These are phyloP conservation scores for Neltuma alba DNA, from an alignment of 306 rosid species.

Conservation along the genomic window DNA sequence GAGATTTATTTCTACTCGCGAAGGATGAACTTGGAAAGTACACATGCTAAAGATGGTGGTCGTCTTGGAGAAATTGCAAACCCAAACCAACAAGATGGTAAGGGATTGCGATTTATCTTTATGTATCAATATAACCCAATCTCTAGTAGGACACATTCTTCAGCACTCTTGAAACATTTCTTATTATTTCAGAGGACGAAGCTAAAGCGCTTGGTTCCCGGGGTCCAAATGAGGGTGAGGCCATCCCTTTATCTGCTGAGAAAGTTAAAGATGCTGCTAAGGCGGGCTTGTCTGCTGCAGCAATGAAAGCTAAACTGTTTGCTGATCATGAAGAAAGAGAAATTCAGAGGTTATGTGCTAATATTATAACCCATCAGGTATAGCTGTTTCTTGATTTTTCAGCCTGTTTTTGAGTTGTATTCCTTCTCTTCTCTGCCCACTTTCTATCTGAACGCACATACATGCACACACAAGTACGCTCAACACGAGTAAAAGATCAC, in stretches of 20 bases:
- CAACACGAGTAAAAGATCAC: background rate
- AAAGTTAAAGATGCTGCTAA: slow-evolving; percentile 87
- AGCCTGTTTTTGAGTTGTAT: slow-evolving; percentile 16
- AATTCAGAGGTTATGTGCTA: slow-evolving; percentile 97
- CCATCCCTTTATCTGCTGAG: slow-evolving; percentile 64
- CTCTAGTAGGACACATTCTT: slow-evolving; percentile 23
- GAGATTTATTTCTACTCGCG: slow-evolving; percentile 38
- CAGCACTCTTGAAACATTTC: slow-evolving; percentile 31
- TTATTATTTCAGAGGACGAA: slow-evolving; percentile 64
- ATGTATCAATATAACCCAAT: slow-evolving; percentile 23
- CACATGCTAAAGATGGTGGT: slow-evolving; percentile 61
- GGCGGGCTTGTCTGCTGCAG: slow-evolving; percentile 98
- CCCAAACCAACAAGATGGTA: slow-evolving; percentile 74
- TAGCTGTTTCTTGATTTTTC: slow-evolving; percentile 17
- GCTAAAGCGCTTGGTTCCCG: slow-evolving; percentile 56
- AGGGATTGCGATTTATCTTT: slow-evolving; percentile 32
- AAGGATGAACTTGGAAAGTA: slow-evolving; percentile 72
- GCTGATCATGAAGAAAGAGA: slow-evolving; percentile 99
- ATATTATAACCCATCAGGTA: slow-evolving; percentile 95
- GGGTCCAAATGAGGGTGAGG: slow-evolving; percentile 63
- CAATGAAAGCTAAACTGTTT: slow-evolving; percentile 91
- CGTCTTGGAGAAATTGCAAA: slow-evolving; percentile 59
- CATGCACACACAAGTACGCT: background rate
- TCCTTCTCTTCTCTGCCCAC: slow-evolving; percentile 6
- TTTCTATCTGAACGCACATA: slow-evolving; percentile 24